Evolutionary conservation across 768 basidiomycete species (phyloP), one percentile per base, ranked within the genome.

Genomic region (Termitomyces sp.): DNA sequence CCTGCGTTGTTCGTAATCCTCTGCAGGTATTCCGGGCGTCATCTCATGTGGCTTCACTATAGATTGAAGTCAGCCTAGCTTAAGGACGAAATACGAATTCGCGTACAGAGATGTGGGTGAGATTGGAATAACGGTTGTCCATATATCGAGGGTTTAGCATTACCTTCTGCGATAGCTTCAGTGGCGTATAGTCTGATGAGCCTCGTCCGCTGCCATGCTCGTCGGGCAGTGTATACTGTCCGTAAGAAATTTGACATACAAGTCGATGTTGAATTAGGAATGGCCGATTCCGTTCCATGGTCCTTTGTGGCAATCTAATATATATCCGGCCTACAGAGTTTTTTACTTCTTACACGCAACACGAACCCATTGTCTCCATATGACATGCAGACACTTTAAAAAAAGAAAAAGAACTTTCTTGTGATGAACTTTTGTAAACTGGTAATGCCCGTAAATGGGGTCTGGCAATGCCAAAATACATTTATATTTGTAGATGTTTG

Each of bases 101-200:
- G 75, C 81, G 62, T 60, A 88, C 87, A 64, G 31, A 97, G 82
- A 72, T 96, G 92, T 0, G 93, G 88, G 69, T 97, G 95, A 0
- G 91, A 91, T 22, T 76, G 74, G 20, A 78, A 81, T 12, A 88
- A 76, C 0, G 95, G 93, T 69, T 96, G 95, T 0, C 93, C 93
- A 65, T 84, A 90, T 34, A 73, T 71, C 7, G 92, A 86, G 3
- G 93, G 93, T 71, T 93, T 95, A 15, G 48, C 42, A 67, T 87
- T 88, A 13, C 30, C 56, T 54, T 61, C 60, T 13, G 55, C 42
- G 8, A 59, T 53, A 1, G 62, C 58, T 50, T 66, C 61, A 4
- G 70, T 65, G 5, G 67, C 71, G 60, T 69, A 67, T 27, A 62
- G 36, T 37, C 57, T 57, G 33, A 39, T 53, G 30, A 57, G 37